Evolutionary conservation across 2,329 filamentous ascomycete species (phyloP).

Genomic region (Scorias spongiosa): DNA sequence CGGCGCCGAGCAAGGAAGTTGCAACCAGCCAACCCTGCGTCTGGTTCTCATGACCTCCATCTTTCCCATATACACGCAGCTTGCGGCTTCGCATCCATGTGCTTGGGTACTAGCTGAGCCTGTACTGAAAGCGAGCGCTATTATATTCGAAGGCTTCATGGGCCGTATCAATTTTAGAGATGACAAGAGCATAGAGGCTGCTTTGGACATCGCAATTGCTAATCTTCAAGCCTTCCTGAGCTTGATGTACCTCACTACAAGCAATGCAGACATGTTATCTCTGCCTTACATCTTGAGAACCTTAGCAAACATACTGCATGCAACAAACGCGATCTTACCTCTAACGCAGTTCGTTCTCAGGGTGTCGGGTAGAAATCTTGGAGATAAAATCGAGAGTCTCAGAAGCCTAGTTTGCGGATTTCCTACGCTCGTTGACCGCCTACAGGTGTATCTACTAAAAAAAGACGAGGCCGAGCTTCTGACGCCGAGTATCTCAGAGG

Average conservation of each 20-base stretch:
- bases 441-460: not conserved
- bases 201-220: conserved; percentile 3
- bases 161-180: conserved; percentile 31
- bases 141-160: conserved; percentile 29
- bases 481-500: not conserved
- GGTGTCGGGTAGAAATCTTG: not conserved
- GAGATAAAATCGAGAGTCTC: too few species aligned
- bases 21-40: conserved; percentile 28
- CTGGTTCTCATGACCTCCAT: conserved; percentile 38
- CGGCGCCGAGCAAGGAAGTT: conserved; percentile 25
- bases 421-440: conserved; percentile 1
- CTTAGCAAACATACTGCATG: conserved; percentile 2
- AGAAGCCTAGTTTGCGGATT: not conserved
- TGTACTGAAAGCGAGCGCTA: conserved; percentile 32
- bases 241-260: conserved; percentile 4
- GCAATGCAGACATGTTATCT: conserved; percentile 3
- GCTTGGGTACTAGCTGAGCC: conserved; percentile 40
- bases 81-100: conserved; percentile 27
- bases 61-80: conserved; percentile 42
- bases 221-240: conserved; percentile 7
- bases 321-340: not conserved
- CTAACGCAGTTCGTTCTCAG: not conserved
- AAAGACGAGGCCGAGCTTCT: not conserved
- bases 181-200: conserved; percentile 21
- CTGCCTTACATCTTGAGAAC: conserved; percentile 7